Evolutionary conservation across 305 asterid genomes (phyloP).

Genomic region (Fraxinus baroniana): DNA sequence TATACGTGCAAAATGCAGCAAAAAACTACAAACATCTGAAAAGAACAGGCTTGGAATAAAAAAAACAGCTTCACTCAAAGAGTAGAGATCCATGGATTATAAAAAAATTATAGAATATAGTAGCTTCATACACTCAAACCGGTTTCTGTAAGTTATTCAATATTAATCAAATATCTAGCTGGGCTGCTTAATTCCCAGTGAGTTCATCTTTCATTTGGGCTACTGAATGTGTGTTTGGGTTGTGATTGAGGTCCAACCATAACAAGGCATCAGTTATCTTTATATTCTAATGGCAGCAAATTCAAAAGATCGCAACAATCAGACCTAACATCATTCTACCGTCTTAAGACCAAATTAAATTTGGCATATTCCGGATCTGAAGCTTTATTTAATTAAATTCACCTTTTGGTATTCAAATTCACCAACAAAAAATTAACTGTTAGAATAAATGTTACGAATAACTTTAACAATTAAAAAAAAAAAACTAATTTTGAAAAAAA

Average conservation of each 20-base stretch:
- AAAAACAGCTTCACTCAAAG: neutral
- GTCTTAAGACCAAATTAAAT: neutral
- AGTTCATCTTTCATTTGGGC: neutral
- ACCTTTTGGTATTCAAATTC: neutral
- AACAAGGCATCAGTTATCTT: neutral
- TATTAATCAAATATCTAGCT: no score
- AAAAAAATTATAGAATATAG: neutral
- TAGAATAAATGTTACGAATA: neutral
- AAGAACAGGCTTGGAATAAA: neutral
- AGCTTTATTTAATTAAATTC: neutral
- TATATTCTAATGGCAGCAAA: constrained; percentile 4
- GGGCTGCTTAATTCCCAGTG: neutral
- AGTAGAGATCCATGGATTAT: neutral
- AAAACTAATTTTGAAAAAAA: neutral
- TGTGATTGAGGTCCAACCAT: neutral
- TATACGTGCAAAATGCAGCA: neutral
- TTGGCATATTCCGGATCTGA: neutral
- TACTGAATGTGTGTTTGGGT: no score
- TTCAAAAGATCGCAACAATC: neutral
- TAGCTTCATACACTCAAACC: no score
- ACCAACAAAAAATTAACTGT: no score
- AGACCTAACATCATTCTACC: constrained; percentile 6
- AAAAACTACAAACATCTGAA: neutral
- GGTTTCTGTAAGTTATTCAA: no score
- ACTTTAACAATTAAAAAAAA: no score